Evolutionary conservation across 2,329 filamentous ascomycete genomes (phyloP), one percentile per base, ranked within the genome.

Genomic region (Paecilomyces dactylethromorphus): DNA sequence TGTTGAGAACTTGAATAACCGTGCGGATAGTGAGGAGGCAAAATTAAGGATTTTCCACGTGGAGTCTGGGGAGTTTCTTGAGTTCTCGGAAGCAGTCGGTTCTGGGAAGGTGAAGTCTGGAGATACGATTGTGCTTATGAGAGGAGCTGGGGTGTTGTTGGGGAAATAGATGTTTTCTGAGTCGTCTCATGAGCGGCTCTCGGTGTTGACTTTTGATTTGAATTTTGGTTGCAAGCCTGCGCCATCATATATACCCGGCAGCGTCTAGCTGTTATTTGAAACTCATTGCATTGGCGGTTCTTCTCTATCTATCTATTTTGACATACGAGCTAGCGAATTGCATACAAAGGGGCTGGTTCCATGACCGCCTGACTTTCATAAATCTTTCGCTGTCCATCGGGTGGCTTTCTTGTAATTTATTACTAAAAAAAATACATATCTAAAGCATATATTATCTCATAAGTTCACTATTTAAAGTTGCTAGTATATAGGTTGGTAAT

Each of bases 21-120:
- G 74, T 6, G 72, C 64, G 50, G 73, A 69, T 39, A 71, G 71
- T 4, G 76, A 79, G 77, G 87, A 89, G 71, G 87, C 92, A 60
- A 89, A 89, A 74, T 73, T 99, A 64, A 79, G 94, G 8, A 86
- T 99, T 0, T 99, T 96, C 69, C 92, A 97, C 71, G 90, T 99
- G 0, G 92, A 99, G 71, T 90, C 89, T 0, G 94, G 94, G 0
- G 80, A 91, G 59, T 74, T 99, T 62, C 74, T 99, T 63, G 92
- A 94, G 60, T 99, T 95, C 68, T 86, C 84, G 24, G 92, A 97
- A 75, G 92, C 93, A 79, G 80, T 96, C 58, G 92, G 91, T 3
- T 80, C 81, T 56, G 82, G 81, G 13, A 71, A 68, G 29, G 79
- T 95, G 59, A 84, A 85, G 63, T 92, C 84, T 65, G 94, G 94